phyloP scores from a whole-genome alignment of 768 basidiomycete species.

The Boletales sp. region DNA sequence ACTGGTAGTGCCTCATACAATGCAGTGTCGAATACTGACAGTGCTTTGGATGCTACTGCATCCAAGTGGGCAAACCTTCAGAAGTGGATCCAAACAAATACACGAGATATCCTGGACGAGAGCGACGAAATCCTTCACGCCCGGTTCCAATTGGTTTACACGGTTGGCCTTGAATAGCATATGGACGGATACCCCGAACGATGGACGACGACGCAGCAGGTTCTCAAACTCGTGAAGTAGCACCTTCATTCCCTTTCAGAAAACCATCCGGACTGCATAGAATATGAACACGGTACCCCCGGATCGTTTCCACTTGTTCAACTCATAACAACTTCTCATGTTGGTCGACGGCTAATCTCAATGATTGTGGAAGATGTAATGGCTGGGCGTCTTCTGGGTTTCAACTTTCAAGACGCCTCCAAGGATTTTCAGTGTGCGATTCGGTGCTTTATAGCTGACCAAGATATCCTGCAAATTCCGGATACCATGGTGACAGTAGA shows the following conservation, averaged over 20 bases:
- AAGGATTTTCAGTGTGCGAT: slow-evolving; percentile 1
- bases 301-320: slow-evolving; percentile 10
- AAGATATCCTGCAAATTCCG: background rate
- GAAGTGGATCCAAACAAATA: slow-evolving; percentile 12
- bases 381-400: slow-evolving; percentile 5
- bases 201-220: too few relatives aligned
- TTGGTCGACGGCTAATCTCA: slow-evolving; percentile 1
- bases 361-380: slow-evolving; percentile 8
- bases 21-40: too few relatives aligned
- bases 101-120: background rate
- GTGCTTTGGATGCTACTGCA: too few relatives aligned
- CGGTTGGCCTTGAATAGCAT: too few relatives aligned
- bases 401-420: slow-evolving; percentile 5
- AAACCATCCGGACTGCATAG: background rate
- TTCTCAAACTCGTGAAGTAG: too few relatives aligned
- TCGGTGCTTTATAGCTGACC: slow-evolving; percentile 11
- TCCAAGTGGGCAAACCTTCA: slow-evolving; percentile 11
- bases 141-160: too few relatives aligned
- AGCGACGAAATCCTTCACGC: slow-evolving; percentile 17
- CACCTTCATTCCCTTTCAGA: background rate
- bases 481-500: slow-evolving; percentile 2
- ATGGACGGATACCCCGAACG: too few relatives aligned
- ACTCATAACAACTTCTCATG: slow-evolving; percentile 1
- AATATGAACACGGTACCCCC: background rate
- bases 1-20: too few relatives aligned